A percentile compares a stretch with the other conserved stretches of the same genome.
phyloP scores from a whole-genome alignment of 306 rosid species.

The Vigna unguiculata region DNA sequence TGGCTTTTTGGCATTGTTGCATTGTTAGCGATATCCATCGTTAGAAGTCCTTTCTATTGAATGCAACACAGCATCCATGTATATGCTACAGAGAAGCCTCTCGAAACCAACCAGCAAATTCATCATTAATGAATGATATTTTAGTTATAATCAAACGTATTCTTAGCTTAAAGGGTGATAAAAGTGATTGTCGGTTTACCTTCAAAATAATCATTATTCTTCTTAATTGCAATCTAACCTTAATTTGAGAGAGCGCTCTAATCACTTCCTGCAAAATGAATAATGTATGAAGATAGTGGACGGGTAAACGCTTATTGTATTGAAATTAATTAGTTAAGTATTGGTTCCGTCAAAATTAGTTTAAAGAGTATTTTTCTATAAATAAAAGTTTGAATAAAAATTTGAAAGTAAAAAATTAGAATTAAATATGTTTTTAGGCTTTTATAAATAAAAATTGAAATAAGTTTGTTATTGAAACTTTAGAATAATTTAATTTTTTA shows the following conservation, averaged over 20 bases:
- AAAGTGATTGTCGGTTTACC: background rate
- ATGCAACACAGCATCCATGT: background rate
- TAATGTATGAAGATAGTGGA: background rate
- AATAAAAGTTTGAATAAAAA: too few relatives aligned
- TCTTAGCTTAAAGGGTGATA: background rate
- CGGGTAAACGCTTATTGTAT: too few relatives aligned
- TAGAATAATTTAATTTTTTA: too few relatives aligned
- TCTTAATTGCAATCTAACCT: background rate
- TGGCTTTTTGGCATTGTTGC: background rate
- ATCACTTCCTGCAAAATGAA: background rate
- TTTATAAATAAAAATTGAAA: too few relatives aligned
- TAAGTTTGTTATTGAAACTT: too few relatives aligned
- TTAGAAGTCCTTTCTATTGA: background rate
- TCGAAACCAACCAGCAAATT: background rate
- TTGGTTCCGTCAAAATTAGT: too few relatives aligned
- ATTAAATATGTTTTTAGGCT: too few relatives aligned
- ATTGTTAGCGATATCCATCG: background rate
- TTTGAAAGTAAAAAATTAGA: too few relatives aligned
- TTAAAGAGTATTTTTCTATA: too few relatives aligned
- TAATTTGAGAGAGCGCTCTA: background rate
- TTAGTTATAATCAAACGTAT: background rate
- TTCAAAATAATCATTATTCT: background rate
- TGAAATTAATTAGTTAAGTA: too few relatives aligned
- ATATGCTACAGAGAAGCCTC: background rate
- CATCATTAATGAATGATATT: background rate